Percentiles rank a stretch among this genome's conserved stretches.
These are phyloP conservation scores for Saccharata proteae DNA, from an alignment of 2,329 filamentous ascomycete genomes.

Conservation along the genomic window DNA sequence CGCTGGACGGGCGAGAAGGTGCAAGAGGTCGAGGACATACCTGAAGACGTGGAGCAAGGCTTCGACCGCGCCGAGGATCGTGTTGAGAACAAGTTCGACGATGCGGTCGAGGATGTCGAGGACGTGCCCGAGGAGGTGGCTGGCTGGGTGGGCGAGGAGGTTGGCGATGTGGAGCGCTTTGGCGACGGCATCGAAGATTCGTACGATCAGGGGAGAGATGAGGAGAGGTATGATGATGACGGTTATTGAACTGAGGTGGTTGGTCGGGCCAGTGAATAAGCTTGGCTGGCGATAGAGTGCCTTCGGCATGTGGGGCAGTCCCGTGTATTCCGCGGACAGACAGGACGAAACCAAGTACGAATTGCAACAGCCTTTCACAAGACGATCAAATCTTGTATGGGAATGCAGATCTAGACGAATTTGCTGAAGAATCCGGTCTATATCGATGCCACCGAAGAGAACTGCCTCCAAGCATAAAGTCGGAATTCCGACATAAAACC, in stretches of 20 bases:
- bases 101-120: conserved; percentile 21
- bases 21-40: conserved; percentile 24
- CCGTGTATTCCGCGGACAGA: too few species aligned
- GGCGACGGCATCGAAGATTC: conserved; percentile 8
- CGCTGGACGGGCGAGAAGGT: conserved; percentile 11
- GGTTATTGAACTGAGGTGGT: neutral
- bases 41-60: conserved; percentile 15
- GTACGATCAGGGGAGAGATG: conserved; percentile 4
- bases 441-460: too few species aligned
- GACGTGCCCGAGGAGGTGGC: conserved; percentile 25
- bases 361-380: too few species aligned
- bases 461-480: too few species aligned
- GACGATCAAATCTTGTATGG: too few species aligned
- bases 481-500: too few species aligned
- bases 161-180: conserved; percentile 29
- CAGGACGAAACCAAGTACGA: too few species aligned
- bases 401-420: too few species aligned
- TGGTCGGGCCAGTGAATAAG: neutral
- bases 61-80: conserved; percentile 23
- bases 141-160: conserved; percentile 27
- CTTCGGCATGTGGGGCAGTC: too few species aligned
- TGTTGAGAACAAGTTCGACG: conserved; percentile 12
- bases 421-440: too few species aligned
- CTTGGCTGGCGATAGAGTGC: too few species aligned
- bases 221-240: conserved; percentile 9